Conservation (phyloP, 441 rosid species). For the Syzygium malaccense region DNA sequence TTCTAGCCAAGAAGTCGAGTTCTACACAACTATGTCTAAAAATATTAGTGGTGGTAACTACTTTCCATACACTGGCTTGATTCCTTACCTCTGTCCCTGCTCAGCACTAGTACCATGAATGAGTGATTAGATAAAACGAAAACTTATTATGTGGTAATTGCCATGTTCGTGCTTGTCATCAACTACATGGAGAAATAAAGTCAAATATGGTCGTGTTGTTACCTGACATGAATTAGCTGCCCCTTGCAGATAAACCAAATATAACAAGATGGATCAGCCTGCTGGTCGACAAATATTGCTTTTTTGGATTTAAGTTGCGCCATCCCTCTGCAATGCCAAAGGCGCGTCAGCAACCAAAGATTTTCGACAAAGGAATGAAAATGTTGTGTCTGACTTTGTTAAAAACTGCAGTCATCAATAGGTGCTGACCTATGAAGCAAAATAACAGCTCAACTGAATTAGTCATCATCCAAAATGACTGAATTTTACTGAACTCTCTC, state of each 20-base stretch:
- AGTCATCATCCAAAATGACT: neutral
- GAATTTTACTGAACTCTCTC: neutral
- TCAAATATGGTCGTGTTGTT: neutral
- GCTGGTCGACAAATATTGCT: constrained; percentile 4
- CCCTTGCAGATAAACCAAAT: constrained; percentile 9
- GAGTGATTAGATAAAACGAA: neutral
- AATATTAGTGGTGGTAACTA: neutral
- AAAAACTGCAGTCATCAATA: neutral
- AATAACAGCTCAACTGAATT: neutral
- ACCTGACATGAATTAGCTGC: neutral
- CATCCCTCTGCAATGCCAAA: constrained; percentile 2
- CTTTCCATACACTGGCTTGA: neutral
- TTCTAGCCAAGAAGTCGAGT: neutral
- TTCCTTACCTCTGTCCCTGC: neutral
- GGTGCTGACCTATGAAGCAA: neutral
- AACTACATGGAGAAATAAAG: neutral
- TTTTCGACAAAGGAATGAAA: neutral
- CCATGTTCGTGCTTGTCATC: neutral
- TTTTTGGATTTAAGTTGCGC: neutral
- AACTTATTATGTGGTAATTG: neutral
- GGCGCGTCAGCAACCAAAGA: neutral
- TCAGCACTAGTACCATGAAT: neutral
- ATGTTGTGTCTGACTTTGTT: neutral
- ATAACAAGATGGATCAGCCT: constrained; percentile 5
- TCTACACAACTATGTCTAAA: neutral